Evolutionary conservation across 495 filamentous ascomycete species (phyloP), one percentile per base, ranked within the genome.

Genomic region (Penicillium argentinense): DNA sequence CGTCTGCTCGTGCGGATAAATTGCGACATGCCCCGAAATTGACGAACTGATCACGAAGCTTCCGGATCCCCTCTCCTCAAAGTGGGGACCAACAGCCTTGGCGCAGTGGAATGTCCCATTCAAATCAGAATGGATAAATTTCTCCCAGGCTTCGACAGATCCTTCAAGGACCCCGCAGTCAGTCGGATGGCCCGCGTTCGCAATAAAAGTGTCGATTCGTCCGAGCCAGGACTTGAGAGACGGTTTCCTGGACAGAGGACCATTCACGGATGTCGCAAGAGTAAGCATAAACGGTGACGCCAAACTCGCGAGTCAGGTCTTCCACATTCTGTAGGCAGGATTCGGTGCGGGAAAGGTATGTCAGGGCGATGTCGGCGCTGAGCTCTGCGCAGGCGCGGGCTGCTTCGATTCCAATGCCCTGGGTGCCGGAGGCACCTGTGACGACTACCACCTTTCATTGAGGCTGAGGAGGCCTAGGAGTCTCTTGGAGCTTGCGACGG

Each of bases 1-100:
- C 3, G 81, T 83, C 66, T 87, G 84, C 57, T 86, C 80, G 53
- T 84, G 80, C 0, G 84, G 83, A 60, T 69, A 82, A 55, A 86
- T 87, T 57, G 74, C 84, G 42, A 86, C 77, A 59, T 82, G 79
- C 5, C 83, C 84, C 6, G 74, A 79, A 78, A 84, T 83, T 22
- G 64, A 72, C 9, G 79, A 65, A 1, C 78, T 82, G 40, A 80
- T 73, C 57, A 84, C 70, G 52, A 82, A 73, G 49, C 62, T 71
- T 5, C 80, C 80, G 5, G 63, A 71, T 5, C 71, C 69, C 24
- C 67, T 67, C 51, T 77, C 62, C 47, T 74, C 72, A 63, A 80
- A 81, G 49, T 76, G 71, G n/a, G 62, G 50, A 8, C 79, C 79
- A 14, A 77, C 74, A 21, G 77, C 77, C 51, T 77, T 78, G 23